These are phyloP conservation scores for Echites panduratus DNA, from an alignment of 257 asterid genomes.

Conservation along the genomic window DNA sequence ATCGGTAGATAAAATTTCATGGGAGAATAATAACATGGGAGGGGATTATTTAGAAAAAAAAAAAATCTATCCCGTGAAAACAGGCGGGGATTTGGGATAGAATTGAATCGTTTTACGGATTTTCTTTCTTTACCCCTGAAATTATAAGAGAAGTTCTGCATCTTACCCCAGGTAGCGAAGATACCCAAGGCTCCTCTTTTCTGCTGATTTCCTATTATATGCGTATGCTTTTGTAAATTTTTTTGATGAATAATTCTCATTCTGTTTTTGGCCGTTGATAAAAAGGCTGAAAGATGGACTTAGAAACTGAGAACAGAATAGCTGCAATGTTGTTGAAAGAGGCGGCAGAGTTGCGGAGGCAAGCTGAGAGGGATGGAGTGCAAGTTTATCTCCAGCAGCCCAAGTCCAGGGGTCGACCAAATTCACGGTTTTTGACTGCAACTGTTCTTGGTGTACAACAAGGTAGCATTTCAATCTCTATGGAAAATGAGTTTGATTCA, in stretches of 20 bases:
- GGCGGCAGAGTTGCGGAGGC: slow-evolving; percentile 86
- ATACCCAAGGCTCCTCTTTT: neutral
- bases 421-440: slow-evolving; percentile 88
- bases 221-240: neutral
- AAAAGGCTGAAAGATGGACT: slow-evolving; percentile 50
- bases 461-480: slow-evolving; percentile 35
- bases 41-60: neutral
- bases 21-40: neutral
- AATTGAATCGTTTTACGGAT: neutral
- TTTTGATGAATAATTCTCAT: neutral
- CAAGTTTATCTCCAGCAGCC: slow-evolving; percentile 74
- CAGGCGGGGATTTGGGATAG: neutral
- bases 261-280: neutral
- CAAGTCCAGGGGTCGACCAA: slow-evolving; percentile 66
- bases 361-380: slow-evolving; percentile 80
- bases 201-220: neutral
- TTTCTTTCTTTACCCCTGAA: neutral
- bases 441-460: slow-evolving; percentile 96
- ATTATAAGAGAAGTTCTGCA: too few relatives aligned
- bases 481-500: neutral
- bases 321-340: slow-evolving; percentile 77
- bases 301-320: slow-evolving; percentile 82
- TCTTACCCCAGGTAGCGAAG: neutral
- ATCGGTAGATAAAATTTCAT: neutral
- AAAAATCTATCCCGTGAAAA: too few relatives aligned